These are phyloP conservation scores for Cutaneotrichosporon sp. DNA, from an alignment of 1,284 basidiomycete species.

Conservation along the genomic window DNA sequence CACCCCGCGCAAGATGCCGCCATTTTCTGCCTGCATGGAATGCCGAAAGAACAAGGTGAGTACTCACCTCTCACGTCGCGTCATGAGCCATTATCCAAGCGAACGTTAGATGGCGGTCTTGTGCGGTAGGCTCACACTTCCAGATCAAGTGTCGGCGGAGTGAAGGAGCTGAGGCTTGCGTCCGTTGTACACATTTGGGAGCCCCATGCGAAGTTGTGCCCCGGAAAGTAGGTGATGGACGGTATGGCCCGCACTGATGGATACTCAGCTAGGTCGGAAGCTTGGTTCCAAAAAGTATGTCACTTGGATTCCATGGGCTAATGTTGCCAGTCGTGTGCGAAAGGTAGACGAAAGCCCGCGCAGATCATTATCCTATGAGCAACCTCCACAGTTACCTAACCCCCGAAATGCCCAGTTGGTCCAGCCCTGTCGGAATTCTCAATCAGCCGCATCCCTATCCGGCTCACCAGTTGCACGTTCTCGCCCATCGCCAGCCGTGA, in stretches of 20 bases:
- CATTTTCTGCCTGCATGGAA: conserved; percentile 17
- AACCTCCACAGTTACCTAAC: no score
- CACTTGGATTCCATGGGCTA: no score
- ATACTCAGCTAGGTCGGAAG: conserved; percentile 16
- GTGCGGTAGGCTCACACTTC: background rate
- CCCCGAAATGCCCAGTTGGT: no score
- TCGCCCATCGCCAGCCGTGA: background rate
- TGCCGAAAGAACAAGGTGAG: conserved; percentile 18
- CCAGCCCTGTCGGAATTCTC: no score
- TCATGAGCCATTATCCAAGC: no score
- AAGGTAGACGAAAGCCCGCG: no score
- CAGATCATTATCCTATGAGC: no score
- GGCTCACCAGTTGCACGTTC: no score
- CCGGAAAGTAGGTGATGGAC: conserved; percentile 6
- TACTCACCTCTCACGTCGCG: background rate
- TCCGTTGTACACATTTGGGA: conserved; percentile 10
- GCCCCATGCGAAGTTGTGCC: conserved; percentile 14
- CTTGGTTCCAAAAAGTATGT: conserved; percentile 21
- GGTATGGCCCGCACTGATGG: background rate
- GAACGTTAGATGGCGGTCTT: no score
- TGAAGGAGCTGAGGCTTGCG: conserved; percentile 1
- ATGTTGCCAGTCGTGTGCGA: background rate
- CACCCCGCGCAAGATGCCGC: background rate
- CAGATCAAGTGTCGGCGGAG: conserved; percentile 16
- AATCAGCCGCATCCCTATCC: no score